Base-by-base conservation (phyloP, 2,329 filamentous ascomycete genomes). In the Zasmidium angulare region DNA sequence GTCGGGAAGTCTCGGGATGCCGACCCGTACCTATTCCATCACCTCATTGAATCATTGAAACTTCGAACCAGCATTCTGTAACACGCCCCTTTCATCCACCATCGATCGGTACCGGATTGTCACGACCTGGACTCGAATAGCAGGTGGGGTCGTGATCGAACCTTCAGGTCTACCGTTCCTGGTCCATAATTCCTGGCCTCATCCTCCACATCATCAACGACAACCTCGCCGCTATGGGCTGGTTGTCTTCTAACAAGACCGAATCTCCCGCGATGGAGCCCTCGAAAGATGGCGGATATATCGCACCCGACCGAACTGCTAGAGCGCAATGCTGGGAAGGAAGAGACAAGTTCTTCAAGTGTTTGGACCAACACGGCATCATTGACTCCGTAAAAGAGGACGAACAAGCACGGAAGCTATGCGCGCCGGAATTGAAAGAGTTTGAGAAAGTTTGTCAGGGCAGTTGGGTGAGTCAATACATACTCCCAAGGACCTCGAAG, bases 281-380 rank as follows among this genome's bases (percentile, higher is more conserved):
- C 19, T 71, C 71, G 0, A 72, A 79, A 58, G 84, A 86, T 69
- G 84, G 84, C 66, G 85, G 85, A 63, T 86, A 82, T 68, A 84
- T 93, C 69, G 91, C 93, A 3, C 95, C 95, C n/a, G 90, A 91
- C 72, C 88, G 93, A 65, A 85, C 83, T 64, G 90, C 93, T 75
- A 88, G 95, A 71, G 82, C 86, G 69, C 82, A 84, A 71, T 99
- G 95, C 85, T 99, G 93, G 89, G 89, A 91, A 70, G 87, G 89
- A 50, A 87, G 95, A 67, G 95, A 99, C 78, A 78, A 78, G 63
- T 98, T 95, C 82, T 98, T 96, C 76, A 79, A 81, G 66, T 99
- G 95, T 72, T 84, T 99, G 49, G 92, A 98, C 77, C 83, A 84
- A 66, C 83, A 92, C 79, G 79, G 83, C 71, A 93, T 99, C 67